Conservation (phyloP, 441 rosid species). For the Syzygium malaccense region DNA sequence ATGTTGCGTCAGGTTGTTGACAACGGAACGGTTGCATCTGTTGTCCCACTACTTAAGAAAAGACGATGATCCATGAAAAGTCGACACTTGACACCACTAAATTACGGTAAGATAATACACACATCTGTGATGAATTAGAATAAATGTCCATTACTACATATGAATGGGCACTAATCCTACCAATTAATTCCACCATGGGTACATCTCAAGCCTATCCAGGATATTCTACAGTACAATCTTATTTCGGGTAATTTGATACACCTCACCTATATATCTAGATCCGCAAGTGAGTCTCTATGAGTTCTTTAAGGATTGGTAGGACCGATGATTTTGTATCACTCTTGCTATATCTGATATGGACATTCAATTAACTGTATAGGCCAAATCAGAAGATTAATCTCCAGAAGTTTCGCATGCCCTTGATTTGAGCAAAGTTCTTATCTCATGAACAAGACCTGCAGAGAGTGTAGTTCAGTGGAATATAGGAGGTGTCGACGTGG, state of each 20-base stretch:
- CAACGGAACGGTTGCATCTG: neutral
- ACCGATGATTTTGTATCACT: neutral
- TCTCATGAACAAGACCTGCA: neutral
- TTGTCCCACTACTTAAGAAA: neutral
- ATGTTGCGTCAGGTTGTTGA: neutral
- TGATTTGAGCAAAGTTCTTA: neutral
- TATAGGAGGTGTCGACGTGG: neutral
- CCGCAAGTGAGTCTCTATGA: neutral
- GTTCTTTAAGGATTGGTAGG: neutral
- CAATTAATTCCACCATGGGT: neutral
- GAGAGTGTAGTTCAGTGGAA: neutral
- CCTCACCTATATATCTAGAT: neutral
- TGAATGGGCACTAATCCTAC: neutral
- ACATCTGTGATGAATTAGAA: neutral
- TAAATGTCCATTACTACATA: neutral
- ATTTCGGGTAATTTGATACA: fast-evolving
- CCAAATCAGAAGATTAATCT: neutral
- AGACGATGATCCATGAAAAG: neutral
- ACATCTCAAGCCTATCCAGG: neutral
- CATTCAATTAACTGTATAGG: neutral
- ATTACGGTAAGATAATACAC: neutral
- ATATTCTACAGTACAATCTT: neutral
- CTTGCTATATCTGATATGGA: neutral
- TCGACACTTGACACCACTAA: fast-evolving
- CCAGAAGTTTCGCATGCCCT: neutral